These are phyloP conservation scores for Hondaea fermentalgiana DNA, from an alignment of 108 stramenopile genomes.

Conservation along the genomic window DNA sequence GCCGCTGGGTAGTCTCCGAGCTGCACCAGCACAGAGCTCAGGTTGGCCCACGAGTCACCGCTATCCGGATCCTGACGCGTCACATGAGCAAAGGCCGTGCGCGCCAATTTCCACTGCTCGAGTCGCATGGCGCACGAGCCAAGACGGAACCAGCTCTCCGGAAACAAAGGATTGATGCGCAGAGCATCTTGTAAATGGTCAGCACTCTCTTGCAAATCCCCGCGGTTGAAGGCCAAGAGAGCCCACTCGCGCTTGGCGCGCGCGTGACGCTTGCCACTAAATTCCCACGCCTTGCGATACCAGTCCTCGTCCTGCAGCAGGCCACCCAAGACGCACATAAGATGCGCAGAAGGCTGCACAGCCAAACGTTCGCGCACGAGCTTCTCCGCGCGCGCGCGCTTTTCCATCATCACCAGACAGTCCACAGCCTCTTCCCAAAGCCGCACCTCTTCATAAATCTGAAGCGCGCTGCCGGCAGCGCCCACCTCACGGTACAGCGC, in stretches of 20 bases:
- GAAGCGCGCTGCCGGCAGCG: constrained; percentile 78
- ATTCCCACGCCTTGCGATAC: constrained; percentile 73
- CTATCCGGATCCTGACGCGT: constrained; percentile 86
- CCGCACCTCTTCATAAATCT: constrained; percentile 80
- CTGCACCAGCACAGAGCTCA: constrained; percentile 75
- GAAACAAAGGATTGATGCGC: constrained; percentile 67
- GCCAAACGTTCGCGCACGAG: constrained; percentile 72
- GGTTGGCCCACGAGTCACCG: constrained; percentile 85
- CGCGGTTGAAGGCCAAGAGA: constrained; percentile 54
- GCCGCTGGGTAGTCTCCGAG: neutral
- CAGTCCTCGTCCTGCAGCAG: constrained; percentile 64
- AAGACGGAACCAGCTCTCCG: constrained; percentile 75
- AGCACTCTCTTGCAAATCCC: constrained; percentile 49
- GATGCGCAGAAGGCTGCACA: constrained; percentile 62
- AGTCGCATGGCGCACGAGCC: constrained; percentile 80
- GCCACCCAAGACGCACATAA: constrained; percentile 82
- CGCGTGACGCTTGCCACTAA: constrained; percentile 50
- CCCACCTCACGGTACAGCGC: constrained; percentile 76
- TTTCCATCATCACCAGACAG: constrained; percentile 78
- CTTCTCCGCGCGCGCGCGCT: constrained; percentile 68
- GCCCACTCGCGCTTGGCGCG: constrained; percentile 70
- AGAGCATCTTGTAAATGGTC: constrained; percentile 63
- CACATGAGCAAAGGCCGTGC: constrained; percentile 77
- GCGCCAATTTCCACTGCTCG: constrained; percentile 67
- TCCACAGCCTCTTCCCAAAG: constrained; percentile 96